Base-by-base conservation (phyloP, 352 stramenopile species). In the Pythium rhizo-oryzae region DNA sequence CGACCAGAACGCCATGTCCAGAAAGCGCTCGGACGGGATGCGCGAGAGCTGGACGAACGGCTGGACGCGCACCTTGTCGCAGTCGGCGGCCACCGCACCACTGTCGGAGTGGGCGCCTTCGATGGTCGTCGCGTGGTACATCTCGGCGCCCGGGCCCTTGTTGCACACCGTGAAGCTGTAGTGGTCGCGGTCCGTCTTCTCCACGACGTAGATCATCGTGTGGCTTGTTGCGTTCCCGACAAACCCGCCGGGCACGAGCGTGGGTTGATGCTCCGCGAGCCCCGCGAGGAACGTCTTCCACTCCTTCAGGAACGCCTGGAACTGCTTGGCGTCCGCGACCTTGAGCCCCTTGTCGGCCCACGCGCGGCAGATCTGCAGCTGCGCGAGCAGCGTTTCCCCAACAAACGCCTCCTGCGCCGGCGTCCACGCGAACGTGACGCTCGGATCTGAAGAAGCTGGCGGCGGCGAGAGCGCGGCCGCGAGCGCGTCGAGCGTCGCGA, bases 101-200 rank as follows among this genome's bases (percentile, higher is more conserved):
- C 4, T 16, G 28, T 16, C 35, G 35, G 12, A 16, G 18, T 25
- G 0, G 41, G 44, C 4, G 18, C 58, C 58, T 19, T 64, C 58
- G 46, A 64, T 35, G 30, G 59, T 65, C 41, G 72, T 79, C 0
- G 87, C 76, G 67, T 97, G 91, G 58, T 97, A 96, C 79, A 94
- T 80, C 64, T 95, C 87, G 0, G 87, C 80, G 9, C 91, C 91
- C 0, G 85, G 81, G 0, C 91, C 91, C 64, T 94, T 94, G 75
- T 97, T 97, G 69, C 89, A 97, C 41, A 97, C 84, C 33, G 86
- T 93, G 56, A 97, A 92, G 23, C 81, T 89, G 55, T 90, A 96
- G 16, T 70, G 65, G 18, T 72, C 66, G 4, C 87, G 78, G 16
- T 60, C 68, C 1, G 74, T 84, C 44, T 92, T 94, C 63, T 97